Conservation (phyloP, 768 basidiomycete species). For the Lactifluus echinatus region DNA sequence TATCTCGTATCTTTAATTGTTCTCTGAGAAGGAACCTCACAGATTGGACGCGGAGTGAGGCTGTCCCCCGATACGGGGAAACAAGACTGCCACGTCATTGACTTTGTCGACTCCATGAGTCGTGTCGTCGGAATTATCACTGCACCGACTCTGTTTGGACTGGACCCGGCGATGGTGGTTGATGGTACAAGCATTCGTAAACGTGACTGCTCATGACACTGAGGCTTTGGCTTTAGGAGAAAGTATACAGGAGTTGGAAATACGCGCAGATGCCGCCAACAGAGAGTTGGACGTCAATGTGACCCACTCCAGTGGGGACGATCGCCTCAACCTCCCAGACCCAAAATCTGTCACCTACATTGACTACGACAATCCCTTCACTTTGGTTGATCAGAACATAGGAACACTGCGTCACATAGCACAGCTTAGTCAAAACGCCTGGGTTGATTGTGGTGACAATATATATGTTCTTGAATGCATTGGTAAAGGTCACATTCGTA, state of each 20-base stretch:
- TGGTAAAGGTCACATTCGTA: slow-evolving; percentile 58
- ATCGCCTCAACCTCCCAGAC: slow-evolving; percentile 33
- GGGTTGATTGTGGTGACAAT: slow-evolving; percentile 73
- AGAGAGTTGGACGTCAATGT: neutral
- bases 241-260: slow-evolving; percentile 40
- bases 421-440: slow-evolving; percentile 50
- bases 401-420: slow-evolving; percentile 43
- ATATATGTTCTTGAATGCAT: slow-evolving; percentile 68
- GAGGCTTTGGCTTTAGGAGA: slow-evolving; percentile 36
- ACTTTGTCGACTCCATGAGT: slow-evolving; percentile 73
- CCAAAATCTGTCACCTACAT: slow-evolving; percentile 61
- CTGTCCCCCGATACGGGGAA: slow-evolving; percentile 77
- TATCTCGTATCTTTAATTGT: neutral
- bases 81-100: slow-evolving; percentile 77
- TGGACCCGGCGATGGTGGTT: slow-evolving; percentile 63
- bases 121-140: slow-evolving; percentile 67
- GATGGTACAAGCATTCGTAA: slow-evolving; percentile 38
- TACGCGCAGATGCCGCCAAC: slow-evolving; percentile 28
- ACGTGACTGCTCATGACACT: neutral
- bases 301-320: slow-evolving; percentile 20
- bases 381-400: slow-evolving; percentile 40
- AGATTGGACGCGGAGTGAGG: slow-evolving; percentile 92
- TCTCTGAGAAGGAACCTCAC: neutral
- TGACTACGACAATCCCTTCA: slow-evolving; percentile 71
- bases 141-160: slow-evolving; percentile 75